Evolutionary conservation across 2,329 filamentous ascomycete species (phyloP), one percentile per base, ranked within the genome.

Genomic region (Zasmidium angulare): DNA sequence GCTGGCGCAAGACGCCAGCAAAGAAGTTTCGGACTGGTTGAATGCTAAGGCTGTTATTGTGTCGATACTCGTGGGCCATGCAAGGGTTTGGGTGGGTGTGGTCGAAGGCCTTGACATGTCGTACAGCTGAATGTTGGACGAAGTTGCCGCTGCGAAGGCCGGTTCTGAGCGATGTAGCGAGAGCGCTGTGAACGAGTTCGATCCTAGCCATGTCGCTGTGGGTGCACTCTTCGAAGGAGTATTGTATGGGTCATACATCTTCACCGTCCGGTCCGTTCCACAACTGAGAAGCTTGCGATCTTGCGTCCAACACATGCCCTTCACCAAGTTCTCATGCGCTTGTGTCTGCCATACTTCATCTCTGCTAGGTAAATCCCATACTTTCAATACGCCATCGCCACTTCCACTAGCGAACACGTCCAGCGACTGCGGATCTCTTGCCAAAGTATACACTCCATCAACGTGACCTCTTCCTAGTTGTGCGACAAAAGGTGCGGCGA

Each of bases 321-420:
- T 96, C 67, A 98, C 91, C 48, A 97, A 88, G 68, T 96, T 96
- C 68, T 96, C 90, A 74, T 99, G 96, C 22, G 92, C 93, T 63
- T 89, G 86, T 2, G 84, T 84, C 68, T 90, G 83, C 88, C 90
- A 93, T 50, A 88, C 82, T 72, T 95, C 89, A 24, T 89, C 86
- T 58, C 85, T 81, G 62, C 82, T 88, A 9, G 87, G 84, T 67
- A 95, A 78, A 75, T 96, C 89, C 92, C 92, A 96, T 31, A 95
- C 89, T 77, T 99, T 99, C 59, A 99, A 85, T 10, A 97, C 86
- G 65, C 95, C 93, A 75, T 99, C 95, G 64, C 93, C 93, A 66
- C 89, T 91, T 47, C 90, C 92, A 70, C 89, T 93, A 6, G 92
- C 91, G 49, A 81, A 77, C 52, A 76, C 74, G 54, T 80, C 77